Percentiles rank a stretch among this genome's conserved stretches.
phyloP scores from a whole-genome alignment of 2,329 filamentous ascomycete genomes.

The Aspergillus sp. region DNA sequence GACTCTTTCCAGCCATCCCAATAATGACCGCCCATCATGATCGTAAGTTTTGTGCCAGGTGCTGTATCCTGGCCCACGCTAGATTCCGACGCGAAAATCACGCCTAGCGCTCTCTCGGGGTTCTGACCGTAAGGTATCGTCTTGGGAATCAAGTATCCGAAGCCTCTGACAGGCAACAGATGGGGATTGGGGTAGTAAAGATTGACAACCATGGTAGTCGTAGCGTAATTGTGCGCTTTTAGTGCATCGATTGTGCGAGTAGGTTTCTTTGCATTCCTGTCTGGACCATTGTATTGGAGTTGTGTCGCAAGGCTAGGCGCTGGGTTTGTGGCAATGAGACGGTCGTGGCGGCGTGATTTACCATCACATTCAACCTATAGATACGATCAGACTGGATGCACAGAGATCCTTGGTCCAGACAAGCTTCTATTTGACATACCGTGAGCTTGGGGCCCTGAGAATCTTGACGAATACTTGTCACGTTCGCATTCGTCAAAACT shows the following conservation, averaged over 20 bases:
- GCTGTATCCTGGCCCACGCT: constrained; percentile 56
- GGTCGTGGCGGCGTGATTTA: constrained; percentile 22
- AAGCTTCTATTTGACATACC: constrained; percentile 19
- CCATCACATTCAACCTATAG: constrained; percentile 19
- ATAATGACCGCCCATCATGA: constrained; percentile 93
- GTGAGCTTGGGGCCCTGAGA: constrained; percentile 20
- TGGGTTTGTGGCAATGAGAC: constrained; percentile 35
- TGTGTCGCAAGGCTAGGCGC: constrained; percentile 27
- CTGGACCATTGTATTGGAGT: constrained; percentile 4
- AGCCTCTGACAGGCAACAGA: constrained; percentile 68
- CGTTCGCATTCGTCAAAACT: constrained; percentile 52
- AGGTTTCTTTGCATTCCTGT: constrained; percentile 10
- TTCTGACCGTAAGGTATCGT: constrained; percentile 70
- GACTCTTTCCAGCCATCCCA: constrained; percentile 64
- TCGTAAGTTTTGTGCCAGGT: constrained; percentile 79
- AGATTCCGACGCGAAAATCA: constrained; percentile 83
- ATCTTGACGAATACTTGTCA: constrained; percentile 48
- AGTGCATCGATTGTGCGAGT: constrained; percentile 24
- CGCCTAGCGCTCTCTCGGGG: constrained; percentile 79
- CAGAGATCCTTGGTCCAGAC: background rate
- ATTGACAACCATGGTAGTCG: constrained; percentile 90
- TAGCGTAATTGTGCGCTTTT: constrained; percentile 55
- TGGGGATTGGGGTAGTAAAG: constrained; percentile 71
- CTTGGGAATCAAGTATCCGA: constrained; percentile 88
- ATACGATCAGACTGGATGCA: background rate